phyloP scores from a whole-genome alignment of 345 rosid species.

The Cardamine chenopodiifolia region DNA sequence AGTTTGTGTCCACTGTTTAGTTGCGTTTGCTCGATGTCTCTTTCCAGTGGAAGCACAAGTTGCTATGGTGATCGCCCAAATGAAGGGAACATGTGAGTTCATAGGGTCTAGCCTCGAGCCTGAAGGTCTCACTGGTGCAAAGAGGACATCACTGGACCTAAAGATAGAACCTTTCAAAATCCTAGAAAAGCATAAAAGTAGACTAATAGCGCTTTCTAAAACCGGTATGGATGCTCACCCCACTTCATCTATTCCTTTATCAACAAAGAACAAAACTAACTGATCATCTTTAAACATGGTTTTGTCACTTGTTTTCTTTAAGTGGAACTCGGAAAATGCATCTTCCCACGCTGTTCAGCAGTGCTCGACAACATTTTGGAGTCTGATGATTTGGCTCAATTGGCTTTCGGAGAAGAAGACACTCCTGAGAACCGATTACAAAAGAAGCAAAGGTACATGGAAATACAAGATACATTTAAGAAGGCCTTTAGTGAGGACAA shows the following conservation, averaged over 20 bases:
- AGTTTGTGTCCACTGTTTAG: conserved; percentile 45
- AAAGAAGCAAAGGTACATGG: conserved; percentile 58
- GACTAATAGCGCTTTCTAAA: conserved; percentile 71
- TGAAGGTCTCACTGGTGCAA: conserved; percentile 33
- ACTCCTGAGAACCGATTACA: conserved; percentile 50
- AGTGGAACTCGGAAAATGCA: conserved; percentile 81
- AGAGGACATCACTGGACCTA: conserved; percentile 53
- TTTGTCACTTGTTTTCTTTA: not conserved
- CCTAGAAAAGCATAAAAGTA: conserved; percentile 63
- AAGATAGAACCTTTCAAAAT: conserved; percentile 64
- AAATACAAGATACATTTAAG: conserved; percentile 54
- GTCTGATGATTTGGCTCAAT: conserved; percentile 52
- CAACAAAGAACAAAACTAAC: conserved; percentile 13
- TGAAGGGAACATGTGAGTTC: conserved; percentile 68
- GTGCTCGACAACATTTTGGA: conserved; percentile 65
- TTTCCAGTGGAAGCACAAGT: conserved; percentile 86
- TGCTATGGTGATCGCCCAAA: conserved; percentile 68
- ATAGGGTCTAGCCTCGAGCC: conserved; percentile 42
- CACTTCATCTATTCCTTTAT: not conserved
- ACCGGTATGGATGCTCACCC: conserved; percentile 58
- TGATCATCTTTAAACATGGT: not conserved
- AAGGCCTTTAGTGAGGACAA: conserved; percentile 68
- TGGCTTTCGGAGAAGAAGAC: conserved; percentile 53
- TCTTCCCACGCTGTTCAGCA: conserved; percentile 81
- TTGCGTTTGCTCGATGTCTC: conserved; percentile 68